These are phyloP conservation scores for Colletotrichum paranaense DNA, from an alignment of 2,329 filamentous ascomycete species.

Conservation along the genomic window DNA sequence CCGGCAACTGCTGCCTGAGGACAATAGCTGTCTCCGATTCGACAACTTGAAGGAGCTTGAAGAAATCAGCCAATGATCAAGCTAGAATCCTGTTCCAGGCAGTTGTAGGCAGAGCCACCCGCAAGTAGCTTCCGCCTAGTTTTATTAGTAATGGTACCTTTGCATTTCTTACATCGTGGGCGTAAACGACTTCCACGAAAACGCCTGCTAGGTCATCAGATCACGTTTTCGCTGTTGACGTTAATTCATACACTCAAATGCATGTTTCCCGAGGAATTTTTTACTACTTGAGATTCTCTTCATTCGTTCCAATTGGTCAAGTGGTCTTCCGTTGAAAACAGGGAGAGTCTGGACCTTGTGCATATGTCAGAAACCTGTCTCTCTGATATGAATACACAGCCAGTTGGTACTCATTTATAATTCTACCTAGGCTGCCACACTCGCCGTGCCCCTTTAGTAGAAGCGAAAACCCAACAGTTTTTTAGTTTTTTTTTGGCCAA, in stretches of 20 bases:
- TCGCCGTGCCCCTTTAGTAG: not conserved
- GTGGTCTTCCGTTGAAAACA: not conserved
- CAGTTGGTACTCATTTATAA: too few species aligned
- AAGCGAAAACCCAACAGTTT: not conserved
- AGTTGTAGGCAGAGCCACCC: slow-evolving; percentile 3
- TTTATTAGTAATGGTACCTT: not conserved
- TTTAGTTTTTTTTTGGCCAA: not conserved
- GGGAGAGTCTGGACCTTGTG: not conserved
- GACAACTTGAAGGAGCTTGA: not conserved
- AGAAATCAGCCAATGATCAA: slow-evolving; percentile 8
- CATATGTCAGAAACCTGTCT: not conserved
- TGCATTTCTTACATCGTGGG: not conserved
- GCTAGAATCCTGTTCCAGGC: not conserved
- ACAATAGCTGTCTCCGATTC: slow-evolving; percentile 1
- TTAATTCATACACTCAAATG: not conserved
- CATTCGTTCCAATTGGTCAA: not conserved
- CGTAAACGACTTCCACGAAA: not conserved
- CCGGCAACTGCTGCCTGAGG: slow-evolving; percentile 23
- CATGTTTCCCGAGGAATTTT: too few species aligned
- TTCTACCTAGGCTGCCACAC: not conserved
- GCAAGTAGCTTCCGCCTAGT: slow-evolving; percentile 2
- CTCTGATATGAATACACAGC: not conserved
- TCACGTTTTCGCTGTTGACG: not conserved
- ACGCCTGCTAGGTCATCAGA: slow-evolving; percentile 1
- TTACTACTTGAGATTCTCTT: not conserved